These are phyloP conservation scores for Lunularia cruciata DNA, from an alignment of 225 moss, liverwort and hornwort species.

Conservation along the genomic window DNA sequence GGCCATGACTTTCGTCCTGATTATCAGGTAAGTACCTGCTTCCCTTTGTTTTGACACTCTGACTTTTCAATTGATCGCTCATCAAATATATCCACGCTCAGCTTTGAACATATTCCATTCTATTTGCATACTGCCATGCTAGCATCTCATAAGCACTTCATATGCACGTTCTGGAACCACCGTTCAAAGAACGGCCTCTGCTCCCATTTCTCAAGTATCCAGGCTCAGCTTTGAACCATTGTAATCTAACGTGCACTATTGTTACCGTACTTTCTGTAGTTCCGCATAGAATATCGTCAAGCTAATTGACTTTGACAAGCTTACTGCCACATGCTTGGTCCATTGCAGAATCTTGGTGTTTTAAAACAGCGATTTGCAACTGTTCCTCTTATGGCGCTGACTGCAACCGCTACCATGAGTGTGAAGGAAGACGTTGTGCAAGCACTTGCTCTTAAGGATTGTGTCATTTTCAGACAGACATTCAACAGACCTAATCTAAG, in stretches of 20 bases:
- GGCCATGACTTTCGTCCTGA: slow-evolving; percentile 99
- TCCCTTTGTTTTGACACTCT: background rate
- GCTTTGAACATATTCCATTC: too few species aligned
- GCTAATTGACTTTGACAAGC: background rate
- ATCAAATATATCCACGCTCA: too few species aligned
- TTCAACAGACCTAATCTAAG: slow-evolving; percentile 95
- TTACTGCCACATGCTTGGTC: slow-evolving; percentile 5
- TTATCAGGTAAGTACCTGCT: slow-evolving; percentile 66
- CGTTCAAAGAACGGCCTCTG: too few species aligned
- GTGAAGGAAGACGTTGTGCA: slow-evolving; percentile 99
- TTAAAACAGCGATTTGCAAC: slow-evolving; percentile 88
- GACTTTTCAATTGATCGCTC: background rate
- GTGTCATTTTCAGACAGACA: slow-evolving; percentile 94
- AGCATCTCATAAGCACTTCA: too few species aligned
- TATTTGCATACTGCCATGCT: too few species aligned
- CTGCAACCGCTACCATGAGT: slow-evolving; percentile 91
- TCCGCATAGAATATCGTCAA: too few species aligned
- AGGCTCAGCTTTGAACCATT: too few species aligned
- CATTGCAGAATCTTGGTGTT: slow-evolving; percentile 80
- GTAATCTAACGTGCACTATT: too few species aligned
- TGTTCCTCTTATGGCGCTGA: slow-evolving; percentile 91
- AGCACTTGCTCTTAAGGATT: slow-evolving; percentile 85
- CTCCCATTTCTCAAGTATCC: too few species aligned
- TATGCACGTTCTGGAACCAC: too few species aligned
- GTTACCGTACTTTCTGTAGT: too few species aligned